Evolutionary conservation across 2,329 filamentous ascomycete species (phyloP).

Genomic region (Endoconidiophora polonica): DNA sequence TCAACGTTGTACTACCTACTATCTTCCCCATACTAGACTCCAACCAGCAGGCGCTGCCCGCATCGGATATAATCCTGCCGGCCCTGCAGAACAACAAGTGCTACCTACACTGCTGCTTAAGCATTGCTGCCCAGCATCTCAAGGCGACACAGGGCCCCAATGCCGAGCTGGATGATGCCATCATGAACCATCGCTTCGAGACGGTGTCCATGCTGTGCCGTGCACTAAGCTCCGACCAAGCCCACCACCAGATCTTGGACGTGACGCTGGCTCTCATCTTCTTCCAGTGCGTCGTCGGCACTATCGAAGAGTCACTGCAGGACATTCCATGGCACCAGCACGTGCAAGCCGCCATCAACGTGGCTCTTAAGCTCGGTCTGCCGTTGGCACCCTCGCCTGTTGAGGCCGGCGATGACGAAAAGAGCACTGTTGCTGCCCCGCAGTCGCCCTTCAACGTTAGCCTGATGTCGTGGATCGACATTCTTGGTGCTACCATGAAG

Average conservation of each 20-base stretch:
- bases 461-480: slow-evolving; percentile 87
- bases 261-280: slow-evolving; percentile 90
- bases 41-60: slow-evolving; percentile 70
- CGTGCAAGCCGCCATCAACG: slow-evolving; percentile 75
- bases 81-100: slow-evolving; percentile 81
- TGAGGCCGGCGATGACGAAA: background rate
- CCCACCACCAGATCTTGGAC: slow-evolving; percentile 80
- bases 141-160: slow-evolving; percentile 53
- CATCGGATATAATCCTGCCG: slow-evolving; percentile 68
- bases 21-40: slow-evolving; percentile 87
- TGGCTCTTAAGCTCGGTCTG: slow-evolving; percentile 74
- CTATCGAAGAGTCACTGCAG: slow-evolving; percentile 65
- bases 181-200: slow-evolving; percentile 79
- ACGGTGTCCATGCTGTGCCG: slow-evolving; percentile 77
- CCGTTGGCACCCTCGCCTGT: background rate
- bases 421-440: slow-evolving; percentile 10
- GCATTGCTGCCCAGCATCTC: slow-evolving; percentile 80
- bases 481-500: slow-evolving; percentile 83
- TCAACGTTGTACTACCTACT: slow-evolving; percentile 69
- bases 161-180: slow-evolving; percentile 72
- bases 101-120: slow-evolving; percentile 90
- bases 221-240: slow-evolving; percentile 59
- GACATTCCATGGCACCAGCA: slow-evolving; percentile 97
- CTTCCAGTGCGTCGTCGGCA: slow-evolving; percentile 83
- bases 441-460: slow-evolving; percentile 91